Evolutionary conservation across 768 basidiomycete genomes (phyloP).

Genomic region (Omphalotus guepiniiformis): DNA sequence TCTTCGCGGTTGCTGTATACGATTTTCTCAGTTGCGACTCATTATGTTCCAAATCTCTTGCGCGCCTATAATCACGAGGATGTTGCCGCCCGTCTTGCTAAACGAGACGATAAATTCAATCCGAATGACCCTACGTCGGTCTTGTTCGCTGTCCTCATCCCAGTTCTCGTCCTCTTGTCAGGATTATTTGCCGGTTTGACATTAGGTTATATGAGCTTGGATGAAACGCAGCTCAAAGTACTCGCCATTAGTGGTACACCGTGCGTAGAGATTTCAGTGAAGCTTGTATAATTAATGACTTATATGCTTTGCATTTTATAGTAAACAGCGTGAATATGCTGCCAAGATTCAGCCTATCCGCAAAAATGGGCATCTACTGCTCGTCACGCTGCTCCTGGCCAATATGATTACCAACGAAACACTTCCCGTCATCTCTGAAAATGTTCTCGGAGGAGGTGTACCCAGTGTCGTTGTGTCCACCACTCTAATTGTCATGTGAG

Average conservation of each 20-base stretch:
- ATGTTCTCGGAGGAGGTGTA: conserved; percentile 74
- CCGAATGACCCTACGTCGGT: not conserved
- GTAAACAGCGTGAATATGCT: conserved; percentile 76
- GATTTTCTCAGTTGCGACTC: conserved; percentile 36
- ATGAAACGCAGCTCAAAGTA: conserved; percentile 89
- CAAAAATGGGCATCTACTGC: conserved; percentile 74
- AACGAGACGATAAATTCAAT: not conserved
- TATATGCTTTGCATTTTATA: conserved; percentile 23
- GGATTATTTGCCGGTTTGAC: conserved; percentile 91
- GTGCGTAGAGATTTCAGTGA: conserved; percentile 36
- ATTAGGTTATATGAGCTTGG: conserved; percentile 88
- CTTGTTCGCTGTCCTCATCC: conserved; percentile 51
- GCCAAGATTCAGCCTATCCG: conserved; percentile 85
- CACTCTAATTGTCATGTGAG: conserved; percentile 83
- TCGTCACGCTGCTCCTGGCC: conserved; percentile 77
- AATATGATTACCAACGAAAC: conserved; percentile 94
- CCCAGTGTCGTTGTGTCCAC: conserved; percentile 80
- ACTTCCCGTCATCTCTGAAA: conserved; percentile 78
- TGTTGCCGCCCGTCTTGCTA: conserved; percentile 9
- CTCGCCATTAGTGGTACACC: conserved; percentile 80
- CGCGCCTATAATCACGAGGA: conserved; percentile 15
- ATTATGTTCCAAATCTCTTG: conserved; percentile 41
- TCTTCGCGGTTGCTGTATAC: conserved; percentile 43
- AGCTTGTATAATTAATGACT: not conserved
- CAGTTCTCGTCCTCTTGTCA: conserved; percentile 75